Percentiles rank a stretch among this genome's conserved stretches.
phyloP scores from a whole-genome alignment of 2,329 filamentous ascomycete species.

The Aspergillus sp. region DNA sequence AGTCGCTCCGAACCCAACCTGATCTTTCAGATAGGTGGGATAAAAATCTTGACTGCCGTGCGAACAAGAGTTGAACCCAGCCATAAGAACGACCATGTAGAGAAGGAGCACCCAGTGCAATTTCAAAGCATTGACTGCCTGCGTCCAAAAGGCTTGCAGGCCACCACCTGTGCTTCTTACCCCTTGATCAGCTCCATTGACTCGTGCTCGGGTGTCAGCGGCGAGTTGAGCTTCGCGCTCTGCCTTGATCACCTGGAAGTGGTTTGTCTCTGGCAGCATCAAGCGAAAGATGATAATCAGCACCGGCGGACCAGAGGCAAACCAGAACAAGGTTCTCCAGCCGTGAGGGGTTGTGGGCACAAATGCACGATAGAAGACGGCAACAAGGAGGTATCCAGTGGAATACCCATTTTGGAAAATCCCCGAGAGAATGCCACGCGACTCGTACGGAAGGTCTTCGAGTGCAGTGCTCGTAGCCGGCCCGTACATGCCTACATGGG shows the following conservation, averaged over 20 bases:
- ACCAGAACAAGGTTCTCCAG: slow-evolving; percentile 79
- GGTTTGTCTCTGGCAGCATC: not conserved
- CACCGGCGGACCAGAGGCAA: slow-evolving; percentile 51
- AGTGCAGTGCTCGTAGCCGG: slow-evolving; percentile 78
- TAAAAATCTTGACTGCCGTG: slow-evolving; percentile 82
- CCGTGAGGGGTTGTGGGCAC: slow-evolving; percentile 23
- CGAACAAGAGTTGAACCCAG: not conserved
- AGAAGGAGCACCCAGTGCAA: not conserved
- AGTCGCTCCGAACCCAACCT: slow-evolving; percentile 69
- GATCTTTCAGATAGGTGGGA: slow-evolving; percentile 75
- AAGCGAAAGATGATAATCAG: not conserved
- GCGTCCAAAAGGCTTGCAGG: not conserved
- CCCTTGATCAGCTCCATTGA: not conserved
- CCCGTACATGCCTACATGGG: too few species aligned
- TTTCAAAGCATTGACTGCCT: not conserved
- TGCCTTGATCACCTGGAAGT: not conserved
- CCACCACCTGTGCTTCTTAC: not conserved
- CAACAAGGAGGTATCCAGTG: slow-evolving; percentile 78
- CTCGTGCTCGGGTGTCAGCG: not conserved
- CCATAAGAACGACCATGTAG: not conserved
- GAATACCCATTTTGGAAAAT: slow-evolving; percentile 83
- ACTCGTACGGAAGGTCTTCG: slow-evolving; percentile 69
- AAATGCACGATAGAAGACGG: slow-evolving; percentile 59
- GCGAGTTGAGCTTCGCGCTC: not conserved
- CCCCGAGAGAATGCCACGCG: slow-evolving; percentile 78